Evolutionary conservation across 2,329 filamentous ascomycete genomes (phyloP), one percentile per base, ranked within the genome.

Genomic region (Endoconidiophora laricicola): DNA sequence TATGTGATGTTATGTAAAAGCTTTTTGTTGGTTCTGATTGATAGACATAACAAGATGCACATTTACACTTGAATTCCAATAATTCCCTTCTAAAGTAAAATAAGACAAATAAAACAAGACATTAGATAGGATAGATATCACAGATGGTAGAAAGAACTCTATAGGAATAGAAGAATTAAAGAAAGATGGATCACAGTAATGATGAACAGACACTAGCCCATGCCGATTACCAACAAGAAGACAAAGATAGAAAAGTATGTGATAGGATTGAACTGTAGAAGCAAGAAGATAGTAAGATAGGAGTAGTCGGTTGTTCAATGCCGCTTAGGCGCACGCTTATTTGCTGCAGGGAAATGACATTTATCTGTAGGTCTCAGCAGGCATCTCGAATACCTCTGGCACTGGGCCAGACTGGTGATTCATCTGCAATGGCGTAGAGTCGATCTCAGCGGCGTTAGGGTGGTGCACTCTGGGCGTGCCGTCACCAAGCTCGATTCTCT

Each of bases 341-440:
- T 2, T 10, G 5, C 7, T 33, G 6, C 3, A 10, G 5, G 6
- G 2, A 33, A 1, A 33, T 33, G 4, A 33, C 22, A 22, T 44
- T 48, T 46, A 50, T 43, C 56, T 59, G 55, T 66, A 68, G 26
- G 52, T 54, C 55, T 67, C 60, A 10, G 62, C 56, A 2, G 66
- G 63, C 66, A 69, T 69, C 59, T 69, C 66, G 51, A 65, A 69
- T 4, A 69, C 64, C 29, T 57, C 55, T 14, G 48, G 42, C 29
- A 57, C 55, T 1, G 63, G 62, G 1, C 61, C 63, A 37, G 56
- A 63, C 55, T 59, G 61, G 54, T 57, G 62, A 55, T 48, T 57
- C 56, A 60, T 55, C 6, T 29, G 24, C 2, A 24, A 12, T 22
- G 40, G 40, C 20, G 18, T 33, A 44, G 63, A 59, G 50, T 67